A percentile compares a stretch with the other conserved stretches of the same genome.
These are phyloP conservation scores for Coriaria nepalensis DNA, from an alignment of 306 rosid species.

Conservation along the genomic window DNA sequence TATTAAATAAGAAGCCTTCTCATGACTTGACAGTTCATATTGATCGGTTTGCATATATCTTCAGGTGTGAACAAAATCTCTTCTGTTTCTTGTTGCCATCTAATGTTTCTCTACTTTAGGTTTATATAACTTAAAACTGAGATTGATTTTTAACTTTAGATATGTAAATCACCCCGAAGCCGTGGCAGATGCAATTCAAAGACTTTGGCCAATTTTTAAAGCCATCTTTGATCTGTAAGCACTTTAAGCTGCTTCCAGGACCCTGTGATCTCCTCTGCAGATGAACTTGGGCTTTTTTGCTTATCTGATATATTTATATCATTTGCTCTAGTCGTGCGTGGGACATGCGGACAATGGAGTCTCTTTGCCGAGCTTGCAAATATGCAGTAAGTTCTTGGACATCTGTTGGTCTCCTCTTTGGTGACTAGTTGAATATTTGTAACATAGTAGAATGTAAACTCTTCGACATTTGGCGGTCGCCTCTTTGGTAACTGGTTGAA, in stretches of 20 bases:
- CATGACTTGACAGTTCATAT: constrained; percentile 92
- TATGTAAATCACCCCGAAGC: constrained; percentile 91
- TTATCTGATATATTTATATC: constrained; percentile 15
- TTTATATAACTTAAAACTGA: constrained; percentile 19
- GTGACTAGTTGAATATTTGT: constrained; percentile 7
- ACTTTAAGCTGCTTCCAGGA: constrained; percentile 8
- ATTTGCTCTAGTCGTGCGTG: constrained; percentile 76
- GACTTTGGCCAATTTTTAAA: constrained; percentile 93
- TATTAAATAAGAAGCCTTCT: constrained; percentile 57
- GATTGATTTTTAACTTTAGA: constrained; percentile 34
- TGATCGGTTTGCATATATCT: constrained; percentile 89
- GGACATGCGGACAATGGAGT: constrained; percentile 99
- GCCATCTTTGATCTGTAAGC: constrained; percentile 93
- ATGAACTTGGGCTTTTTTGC: background rate
- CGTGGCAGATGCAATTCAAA: constrained; percentile 93
- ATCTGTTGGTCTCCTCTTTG: constrained; percentile 7
- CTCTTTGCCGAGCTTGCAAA: constrained; percentile 99
- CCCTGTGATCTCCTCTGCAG: background rate
- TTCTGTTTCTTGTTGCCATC: constrained; percentile 4
- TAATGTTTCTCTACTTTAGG: constrained; percentile 5
- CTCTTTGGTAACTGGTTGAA: constrained; percentile 10
- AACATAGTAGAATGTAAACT: constrained; percentile 26
- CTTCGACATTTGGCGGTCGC: constrained; percentile 11
- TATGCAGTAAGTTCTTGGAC: constrained; percentile 67
- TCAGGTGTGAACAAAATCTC: constrained; percentile 46